Base-by-base conservation (phyloP, 2,329 filamentous ascomycete genomes). In the Pseudogymnoascus sp. region DNA sequence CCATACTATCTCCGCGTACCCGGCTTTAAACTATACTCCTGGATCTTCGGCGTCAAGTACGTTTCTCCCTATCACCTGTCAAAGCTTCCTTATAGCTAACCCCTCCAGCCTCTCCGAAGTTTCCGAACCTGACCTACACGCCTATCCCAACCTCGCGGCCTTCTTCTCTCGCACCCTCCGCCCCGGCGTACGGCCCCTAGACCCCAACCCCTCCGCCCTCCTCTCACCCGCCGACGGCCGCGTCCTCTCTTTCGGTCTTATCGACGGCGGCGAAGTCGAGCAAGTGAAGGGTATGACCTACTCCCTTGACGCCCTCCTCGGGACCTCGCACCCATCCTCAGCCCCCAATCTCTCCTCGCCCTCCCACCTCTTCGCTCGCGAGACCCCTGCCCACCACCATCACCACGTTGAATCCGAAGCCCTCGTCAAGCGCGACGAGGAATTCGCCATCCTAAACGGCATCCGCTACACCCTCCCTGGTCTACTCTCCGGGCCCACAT, bases 251-350 rank as follows among this genome's bases (percentile, higher is more conserved):
- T 97, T 92, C 70, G 95, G 95, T 10, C 87, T 87, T 70, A 97
- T 99, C 64, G 89, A 96, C 72, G 87, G 93, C 71, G 93, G 93
- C 60, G 92, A 97, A 73, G 96, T 99, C 48, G 95, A 99, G 76
- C 95, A 99, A 78, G 93, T 99, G 68, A 99, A 99, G 78, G 95
- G 95, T 66, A 95, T 99, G 83, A 99, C 95, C 0, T 99, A 99
- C 77, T 96, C 89, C 69, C 84, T 99, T 63, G 95, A 99, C 74
- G 93, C 95, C 6, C 83, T 99, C 1, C 83, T 99, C 1, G 95
- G 95, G 62, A 86, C 84, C 68, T 80, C 81, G 66, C 84, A 81
- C 5, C 83, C 83, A 68, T 68, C 76, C 75, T 68, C 71, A 65
- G 65, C 73, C 4, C 70, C 69, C 14, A 73, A 71, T 39, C 69